Base-by-base conservation (phyloP, 345 rosid genomes). In the Arabidopsis suecica region DNA sequence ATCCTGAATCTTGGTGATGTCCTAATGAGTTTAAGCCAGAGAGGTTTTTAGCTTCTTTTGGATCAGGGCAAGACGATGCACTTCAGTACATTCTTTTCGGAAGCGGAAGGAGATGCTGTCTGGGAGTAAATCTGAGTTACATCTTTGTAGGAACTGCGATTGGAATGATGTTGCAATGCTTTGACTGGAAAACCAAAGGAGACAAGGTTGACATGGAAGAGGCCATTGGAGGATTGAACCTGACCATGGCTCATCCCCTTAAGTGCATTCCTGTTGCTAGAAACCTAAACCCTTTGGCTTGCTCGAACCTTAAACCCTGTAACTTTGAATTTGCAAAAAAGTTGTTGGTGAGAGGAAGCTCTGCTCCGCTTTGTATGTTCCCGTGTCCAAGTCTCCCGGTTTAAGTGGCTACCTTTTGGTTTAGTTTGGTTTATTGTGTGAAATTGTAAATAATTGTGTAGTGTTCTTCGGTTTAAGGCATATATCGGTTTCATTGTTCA, bases 51-150 rank as follows among this genome's bases (percentile, higher is more conserved):
- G 41, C 6, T 9, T 60, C n/a, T 37, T 6, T 56, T 7, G 6
- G 65, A 75, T 1, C 25, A 34, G 7, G 69, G 47, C n/a, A 56
- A 74, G 34, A 75, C 34, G 18, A 61, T 34, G 74, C 81, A 75
- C 86, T 81, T 40, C 82, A 83, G 16, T 40, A 83, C 23, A 0
- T 89, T 70, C 90, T 90, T 1, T 89, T 89, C 6, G 95, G 91
- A 9, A 83, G 85, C 57, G 90, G 88, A 53, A 81, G 86, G 78
- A 83, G 91, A 78, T 81, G 84, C 9, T 85, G 90, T 61, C 95
- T 88, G 2, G 88, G 94, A 61, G 80, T 76, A 5, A 56, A 87
- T 14, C 36, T 86, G 14, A 86, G 88, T 37, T 60, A 36, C 9
- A 20, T 18, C 45, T 60, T 60, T 10, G 1, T 60, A 16, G 47